Evolutionary conservation across 345 rosid genomes (phyloP).

Genomic region (Arabis hirsuta): DNA sequence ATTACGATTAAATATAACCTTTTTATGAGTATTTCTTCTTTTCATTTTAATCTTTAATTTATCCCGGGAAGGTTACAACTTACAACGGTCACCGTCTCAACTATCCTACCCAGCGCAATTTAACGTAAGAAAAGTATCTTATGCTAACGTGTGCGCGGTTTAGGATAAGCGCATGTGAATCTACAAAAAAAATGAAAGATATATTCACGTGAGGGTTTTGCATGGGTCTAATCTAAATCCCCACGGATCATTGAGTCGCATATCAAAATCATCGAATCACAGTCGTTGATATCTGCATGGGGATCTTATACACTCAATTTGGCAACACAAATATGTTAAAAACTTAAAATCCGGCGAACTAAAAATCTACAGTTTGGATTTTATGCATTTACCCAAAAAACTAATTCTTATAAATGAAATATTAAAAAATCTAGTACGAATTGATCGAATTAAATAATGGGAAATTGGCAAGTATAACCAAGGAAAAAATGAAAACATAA

Average conservation of each 20-base stretch:
- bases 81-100: slow-evolving; percentile 34
- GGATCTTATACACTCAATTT: slow-evolving; percentile 13
- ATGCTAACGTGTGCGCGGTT: slow-evolving; percentile 12
- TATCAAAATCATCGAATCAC: slow-evolving; percentile 22
- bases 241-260: slow-evolving; percentile 6
- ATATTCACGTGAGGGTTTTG: slow-evolving; percentile 50
- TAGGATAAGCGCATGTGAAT: slow-evolving; percentile 38
- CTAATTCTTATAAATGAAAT: no score
- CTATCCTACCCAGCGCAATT: slow-evolving; percentile 25
- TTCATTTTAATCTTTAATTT: slow-evolving; percentile 3
- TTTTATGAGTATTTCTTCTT: not conserved
- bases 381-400: no score
- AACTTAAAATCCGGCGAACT: slow-evolving; percentile 14
- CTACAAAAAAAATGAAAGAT: slow-evolving; percentile 30
- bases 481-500: no score
- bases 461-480: no score
- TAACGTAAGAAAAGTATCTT: not conserved
- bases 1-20: not conserved
- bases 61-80: slow-evolving; percentile 30
- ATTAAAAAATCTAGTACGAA: no score
- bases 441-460: no score
- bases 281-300: slow-evolving; percentile 40
- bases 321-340: not conserved
- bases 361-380: not conserved
- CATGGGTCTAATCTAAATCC: slow-evolving; percentile 31